Conservation (phyloP, 352 stramenopile genomes). For the Nothophytophthora sp. region DNA sequence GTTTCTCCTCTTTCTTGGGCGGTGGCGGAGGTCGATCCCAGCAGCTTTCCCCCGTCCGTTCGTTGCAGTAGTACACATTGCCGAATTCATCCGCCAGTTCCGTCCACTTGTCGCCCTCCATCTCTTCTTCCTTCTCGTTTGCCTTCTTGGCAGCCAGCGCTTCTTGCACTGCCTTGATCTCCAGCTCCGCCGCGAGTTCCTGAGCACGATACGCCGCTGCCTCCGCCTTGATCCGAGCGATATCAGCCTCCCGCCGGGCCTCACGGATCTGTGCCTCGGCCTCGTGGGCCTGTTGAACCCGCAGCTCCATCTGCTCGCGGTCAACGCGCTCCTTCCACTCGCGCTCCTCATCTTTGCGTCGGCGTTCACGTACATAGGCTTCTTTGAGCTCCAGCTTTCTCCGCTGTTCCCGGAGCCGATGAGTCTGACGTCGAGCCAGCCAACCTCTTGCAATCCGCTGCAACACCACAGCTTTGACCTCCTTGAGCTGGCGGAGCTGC, state of each 20-base stretch:
- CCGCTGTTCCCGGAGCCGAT: constrained; percentile 27
- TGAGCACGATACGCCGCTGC: constrained; percentile 46
- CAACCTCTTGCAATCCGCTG: constrained; percentile 39
- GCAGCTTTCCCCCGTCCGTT: constrained; percentile 40
- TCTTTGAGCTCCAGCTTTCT: constrained; percentile 51
- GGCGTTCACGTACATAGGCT: constrained; percentile 59
- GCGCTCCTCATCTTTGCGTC: constrained; percentile 51
- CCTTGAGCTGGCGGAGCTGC: constrained; percentile 33
- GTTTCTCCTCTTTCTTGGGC: constrained; percentile 1
- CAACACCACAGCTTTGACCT: constrained; percentile 30
- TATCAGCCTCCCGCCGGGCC: constrained; percentile 61
- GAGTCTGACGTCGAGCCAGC: constrained; percentile 34
- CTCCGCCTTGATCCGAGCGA: constrained; percentile 54
- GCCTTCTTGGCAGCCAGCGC: background rate
- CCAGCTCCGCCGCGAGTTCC: constrained; percentile 37
- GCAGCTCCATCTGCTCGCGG: constrained; percentile 57
- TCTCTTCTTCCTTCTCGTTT: constrained; percentile 8
- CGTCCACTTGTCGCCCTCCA: too few relatives aligned
- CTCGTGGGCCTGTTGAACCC: constrained; percentile 42
- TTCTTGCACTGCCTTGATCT: constrained; percentile 23
- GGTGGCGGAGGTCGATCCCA: constrained; percentile 44
- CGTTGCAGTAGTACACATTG: constrained; percentile 74
- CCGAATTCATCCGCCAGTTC: constrained; percentile 41
- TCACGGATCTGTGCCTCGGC: constrained; percentile 51
- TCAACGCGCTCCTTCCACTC: constrained; percentile 58